These are phyloP conservation scores for Spizellomyces sp. DNA, from an alignment of 192 early-diverging fungal genomes.

Conservation along the genomic window DNA sequence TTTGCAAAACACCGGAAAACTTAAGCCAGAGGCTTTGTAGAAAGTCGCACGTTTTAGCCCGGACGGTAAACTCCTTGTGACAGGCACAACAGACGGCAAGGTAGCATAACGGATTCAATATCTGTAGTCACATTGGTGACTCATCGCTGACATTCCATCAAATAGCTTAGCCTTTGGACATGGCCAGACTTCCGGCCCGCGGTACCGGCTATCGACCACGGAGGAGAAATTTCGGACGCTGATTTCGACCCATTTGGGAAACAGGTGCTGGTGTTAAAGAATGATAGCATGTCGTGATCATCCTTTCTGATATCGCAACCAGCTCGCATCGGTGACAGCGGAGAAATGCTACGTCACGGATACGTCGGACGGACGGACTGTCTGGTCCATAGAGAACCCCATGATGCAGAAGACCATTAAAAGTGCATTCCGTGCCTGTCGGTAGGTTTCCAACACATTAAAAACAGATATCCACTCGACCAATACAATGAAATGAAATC, in stretches of 20 bases:
- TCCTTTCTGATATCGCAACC: slow-evolving; percentile 3
- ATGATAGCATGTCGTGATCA: not conserved
- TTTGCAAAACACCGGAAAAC: not conserved
- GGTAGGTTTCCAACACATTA: slow-evolving; percentile 11
- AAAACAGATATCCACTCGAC: not conserved
- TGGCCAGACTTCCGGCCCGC: slow-evolving; percentile 62
- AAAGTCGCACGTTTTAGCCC: slow-evolving; percentile 63
- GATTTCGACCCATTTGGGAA: slow-evolving; percentile 58
- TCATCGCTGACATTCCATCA: not conserved
- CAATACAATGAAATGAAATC: not conserved
- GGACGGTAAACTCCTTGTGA: slow-evolving; percentile 66
- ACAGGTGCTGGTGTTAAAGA: slow-evolving; percentile 22
- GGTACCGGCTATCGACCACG: slow-evolving; percentile 53
- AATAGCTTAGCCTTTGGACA: slow-evolving; percentile 51
- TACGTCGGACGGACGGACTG: slow-evolving; percentile 40
- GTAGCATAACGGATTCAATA: slow-evolving; percentile 34
- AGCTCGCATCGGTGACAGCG: slow-evolving; percentile 56
- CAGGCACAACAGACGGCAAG: slow-evolving; percentile 72
- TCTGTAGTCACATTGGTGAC: not conserved
- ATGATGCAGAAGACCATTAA: slow-evolving; percentile 30
- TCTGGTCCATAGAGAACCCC: slow-evolving; percentile 41
- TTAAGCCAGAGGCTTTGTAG: not conserved
- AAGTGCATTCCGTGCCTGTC: slow-evolving; percentile 40
- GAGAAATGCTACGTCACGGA: slow-evolving; percentile 43
- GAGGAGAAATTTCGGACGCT: slow-evolving; percentile 68